Percentiles rank a stretch among this genome's conserved stretches.
Evolutionary conservation across 192 early-diverging fungal species (phyloP).

Genomic region (Coemansia sp.): DNA sequence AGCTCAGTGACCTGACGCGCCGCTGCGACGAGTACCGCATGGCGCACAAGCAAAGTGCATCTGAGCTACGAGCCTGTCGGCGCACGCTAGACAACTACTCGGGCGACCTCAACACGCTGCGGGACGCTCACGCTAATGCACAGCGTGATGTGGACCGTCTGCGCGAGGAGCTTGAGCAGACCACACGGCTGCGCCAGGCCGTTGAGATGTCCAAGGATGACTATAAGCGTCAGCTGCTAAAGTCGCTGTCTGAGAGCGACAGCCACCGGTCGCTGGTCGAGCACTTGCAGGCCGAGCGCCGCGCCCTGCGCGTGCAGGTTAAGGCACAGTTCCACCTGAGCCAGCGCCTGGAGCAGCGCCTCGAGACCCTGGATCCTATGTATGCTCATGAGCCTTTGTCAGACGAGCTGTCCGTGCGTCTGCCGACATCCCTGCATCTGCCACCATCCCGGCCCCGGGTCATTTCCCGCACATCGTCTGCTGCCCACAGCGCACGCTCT

Average conservation of each 20-base stretch:
- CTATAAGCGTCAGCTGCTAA: slow-evolving; percentile 45
- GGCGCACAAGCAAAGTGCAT: slow-evolving; percentile 21
- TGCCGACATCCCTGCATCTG: slow-evolving; percentile 1
- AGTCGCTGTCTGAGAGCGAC: slow-evolving; percentile 38
- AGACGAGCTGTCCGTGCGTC: background rate
- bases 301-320: slow-evolving; percentile 40
- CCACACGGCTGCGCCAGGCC: slow-evolving; percentile 23
- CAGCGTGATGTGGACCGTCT: slow-evolving; percentile 23
- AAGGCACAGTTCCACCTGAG: slow-evolving; percentile 50
- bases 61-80: slow-evolving; percentile 26
- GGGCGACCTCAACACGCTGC: slow-evolving; percentile 24
- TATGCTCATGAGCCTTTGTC: slow-evolving; percentile 15
- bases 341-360: slow-evolving; percentile 50
- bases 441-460: slow-evolving; percentile 1
- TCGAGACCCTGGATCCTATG: slow-evolving; percentile 28
- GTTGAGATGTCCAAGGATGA: slow-evolving; percentile 54
- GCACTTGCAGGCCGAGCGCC: slow-evolving; percentile 47
- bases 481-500: slow-evolving; percentile 41
- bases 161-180: slow-evolving; percentile 30
- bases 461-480: slow-evolving; percentile 30
- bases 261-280: slow-evolving; percentile 27
- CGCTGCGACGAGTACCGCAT: slow-evolving; percentile 33
- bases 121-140: slow-evolving; percentile 15
- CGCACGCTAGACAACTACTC: slow-evolving; percentile 31
- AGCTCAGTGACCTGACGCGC: slow-evolving; percentile 17